phyloP scores from a whole-genome alignment of 169 alveolate genomes.

The Perkinsus chesapeaki region DNA sequence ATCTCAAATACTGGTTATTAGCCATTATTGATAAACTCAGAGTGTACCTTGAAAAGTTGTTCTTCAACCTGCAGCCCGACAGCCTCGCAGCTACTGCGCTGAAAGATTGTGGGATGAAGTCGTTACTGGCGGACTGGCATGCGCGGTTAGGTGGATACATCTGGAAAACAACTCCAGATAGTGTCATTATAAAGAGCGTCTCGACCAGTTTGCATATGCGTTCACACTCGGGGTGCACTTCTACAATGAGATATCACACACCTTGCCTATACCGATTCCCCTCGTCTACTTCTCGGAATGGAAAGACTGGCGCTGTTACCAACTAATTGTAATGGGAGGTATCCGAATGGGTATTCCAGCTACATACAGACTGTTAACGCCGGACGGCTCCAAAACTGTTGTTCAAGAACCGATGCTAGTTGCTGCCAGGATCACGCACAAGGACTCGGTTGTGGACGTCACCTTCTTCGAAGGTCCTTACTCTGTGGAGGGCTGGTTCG shows the following conservation, averaged over 20 bases:
- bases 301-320: background rate
- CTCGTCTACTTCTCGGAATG: background rate
- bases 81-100: no score
- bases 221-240: background rate
- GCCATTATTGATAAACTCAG: no score
- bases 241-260: background rate
- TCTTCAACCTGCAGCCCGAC: no score
- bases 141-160: background rate
- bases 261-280: background rate
- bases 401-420: background rate
- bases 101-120: no score
- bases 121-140: background rate
- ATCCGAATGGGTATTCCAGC: background rate
- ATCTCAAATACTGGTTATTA: no score
- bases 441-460: background rate
- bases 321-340: background rate
- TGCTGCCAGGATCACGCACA: background rate
- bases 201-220: background rate
- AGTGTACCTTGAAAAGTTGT: no score
- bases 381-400: background rate
- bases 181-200: background rate
- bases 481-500: no score
- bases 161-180: background rate
- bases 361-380: background rate
- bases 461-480: no score